Evolutionary conservation across 371 early-diverging fungal genomes (phyloP).

Genomic region (Mycotypha africana): DNA sequence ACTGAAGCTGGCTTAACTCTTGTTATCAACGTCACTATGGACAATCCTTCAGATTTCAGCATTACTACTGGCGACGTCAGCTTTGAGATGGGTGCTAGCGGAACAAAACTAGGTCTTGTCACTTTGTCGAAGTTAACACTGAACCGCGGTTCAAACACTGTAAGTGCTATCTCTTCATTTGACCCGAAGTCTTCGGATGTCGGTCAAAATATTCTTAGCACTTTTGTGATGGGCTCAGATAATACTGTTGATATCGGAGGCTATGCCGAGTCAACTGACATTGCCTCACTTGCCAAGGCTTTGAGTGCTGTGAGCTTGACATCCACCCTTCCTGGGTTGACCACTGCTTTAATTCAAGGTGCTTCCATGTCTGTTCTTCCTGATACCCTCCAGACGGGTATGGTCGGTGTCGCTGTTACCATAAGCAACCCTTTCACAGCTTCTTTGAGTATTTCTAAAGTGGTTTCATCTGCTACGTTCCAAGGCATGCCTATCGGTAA

Average conservation of each 20-base stretch:
- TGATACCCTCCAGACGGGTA: slow-evolving; percentile 32
- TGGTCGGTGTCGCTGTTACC: slow-evolving; percentile 44
- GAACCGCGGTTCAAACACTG: slow-evolving; percentile 41
- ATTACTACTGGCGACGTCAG: slow-evolving; percentile 50
- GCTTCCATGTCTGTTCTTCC: slow-evolving; percentile 36
- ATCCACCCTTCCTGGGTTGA: slow-evolving; percentile 47
- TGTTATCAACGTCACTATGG: slow-evolving; percentile 48
- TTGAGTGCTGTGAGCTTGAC: slow-evolving; percentile 37
- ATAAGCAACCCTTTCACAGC: slow-evolving; percentile 55
- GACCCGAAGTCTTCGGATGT: slow-evolving; percentile 42
- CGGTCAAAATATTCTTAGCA: slow-evolving; percentile 45
- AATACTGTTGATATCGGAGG: slow-evolving; percentile 45
- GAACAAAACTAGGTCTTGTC: slow-evolving; percentile 44
- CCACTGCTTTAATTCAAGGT: slow-evolving; percentile 37
- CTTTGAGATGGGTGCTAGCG: slow-evolving; percentile 41
- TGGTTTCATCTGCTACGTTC: slow-evolving; percentile 43
- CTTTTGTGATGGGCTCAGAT: slow-evolving; percentile 48
- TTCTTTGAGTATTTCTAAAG: slow-evolving; percentile 40
- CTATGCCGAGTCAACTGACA: slow-evolving; percentile 37
- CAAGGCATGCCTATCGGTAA: slow-evolving; percentile 46
- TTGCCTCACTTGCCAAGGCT: slow-evolving; percentile 41
- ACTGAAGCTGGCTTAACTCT: slow-evolving; percentile 39
- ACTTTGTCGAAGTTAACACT: slow-evolving; percentile 39
- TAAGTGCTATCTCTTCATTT: slow-evolving; percentile 43
- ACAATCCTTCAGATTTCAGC: slow-evolving; percentile 52